Evolutionary conservation across 2,329 filamentous ascomycete species (phyloP).

Genomic region (Plenodomus lindquistii): DNA sequence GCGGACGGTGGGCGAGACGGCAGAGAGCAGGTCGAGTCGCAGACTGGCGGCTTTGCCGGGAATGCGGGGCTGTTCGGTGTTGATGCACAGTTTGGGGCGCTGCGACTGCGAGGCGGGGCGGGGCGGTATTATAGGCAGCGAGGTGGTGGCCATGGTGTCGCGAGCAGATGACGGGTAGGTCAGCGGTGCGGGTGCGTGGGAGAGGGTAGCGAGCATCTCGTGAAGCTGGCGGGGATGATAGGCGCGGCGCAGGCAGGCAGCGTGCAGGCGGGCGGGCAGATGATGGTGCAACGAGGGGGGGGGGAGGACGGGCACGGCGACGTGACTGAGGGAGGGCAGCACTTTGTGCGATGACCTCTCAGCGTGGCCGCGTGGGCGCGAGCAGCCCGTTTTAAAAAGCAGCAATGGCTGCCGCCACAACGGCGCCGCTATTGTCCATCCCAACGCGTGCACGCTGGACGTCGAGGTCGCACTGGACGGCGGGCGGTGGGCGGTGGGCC

Average conservation of each 20-base stretch:
- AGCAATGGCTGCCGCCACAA: background rate
- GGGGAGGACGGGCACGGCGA: background rate
- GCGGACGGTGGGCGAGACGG: constrained; percentile 62
- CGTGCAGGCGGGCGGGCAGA: constrained; percentile 7
- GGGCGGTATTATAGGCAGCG: constrained; percentile 50
- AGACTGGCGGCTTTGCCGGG: constrained; percentile 60
- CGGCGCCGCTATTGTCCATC: background rate
- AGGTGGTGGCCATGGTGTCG: constrained; percentile 48
- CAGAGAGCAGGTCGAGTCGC: constrained; percentile 57
- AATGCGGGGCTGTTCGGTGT: constrained; percentile 56
- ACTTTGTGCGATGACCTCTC: background rate
- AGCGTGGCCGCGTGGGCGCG: background rate
- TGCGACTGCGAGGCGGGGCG: constrained; percentile 39
- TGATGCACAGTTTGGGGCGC: constrained; percentile 64
- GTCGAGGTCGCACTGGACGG: background rate
- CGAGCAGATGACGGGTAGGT: constrained; percentile 34
- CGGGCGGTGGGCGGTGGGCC: background rate
- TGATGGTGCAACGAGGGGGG: constrained; percentile 5
- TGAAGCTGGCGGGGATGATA: constrained; percentile 9
- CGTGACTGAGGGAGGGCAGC: background rate
- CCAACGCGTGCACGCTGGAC: background rate
- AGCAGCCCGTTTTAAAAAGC: background rate
- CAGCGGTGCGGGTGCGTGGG: constrained; percentile 34
- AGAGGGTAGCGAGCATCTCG: constrained; percentile 45
- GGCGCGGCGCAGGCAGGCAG: constrained; percentile 3